Conservation (phyloP, 1,284 basidiomycete species). For the Heterobasidion parviporum region DNA sequence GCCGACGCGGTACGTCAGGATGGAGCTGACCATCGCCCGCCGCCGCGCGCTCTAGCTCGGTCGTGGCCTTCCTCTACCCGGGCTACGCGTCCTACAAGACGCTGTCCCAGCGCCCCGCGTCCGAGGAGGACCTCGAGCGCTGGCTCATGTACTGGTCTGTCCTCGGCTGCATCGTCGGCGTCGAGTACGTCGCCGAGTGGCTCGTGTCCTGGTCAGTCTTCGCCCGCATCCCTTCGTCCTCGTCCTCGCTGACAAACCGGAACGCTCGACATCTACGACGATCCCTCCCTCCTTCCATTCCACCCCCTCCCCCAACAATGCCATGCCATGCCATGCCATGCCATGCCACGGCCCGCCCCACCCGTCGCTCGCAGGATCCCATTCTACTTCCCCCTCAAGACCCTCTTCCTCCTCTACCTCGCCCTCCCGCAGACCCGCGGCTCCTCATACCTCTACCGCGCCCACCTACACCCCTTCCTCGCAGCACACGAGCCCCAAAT, state of each 20-base stretch:
- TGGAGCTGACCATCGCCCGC: not conserved
- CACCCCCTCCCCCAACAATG: not conserved
- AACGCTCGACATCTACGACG: not conserved
- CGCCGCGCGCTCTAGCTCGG: constrained; percentile 33
- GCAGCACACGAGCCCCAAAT: constrained; percentile 71
- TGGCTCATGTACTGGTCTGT: constrained; percentile 92
- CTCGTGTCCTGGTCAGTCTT: constrained; percentile 63
- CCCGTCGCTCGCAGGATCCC: constrained; percentile 86
- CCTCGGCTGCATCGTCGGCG: constrained; percentile 64
- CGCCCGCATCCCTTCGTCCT: constrained; percentile 4
- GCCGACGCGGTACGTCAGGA: too few relatives aligned
- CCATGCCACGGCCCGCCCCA: too few relatives aligned
- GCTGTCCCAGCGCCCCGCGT: constrained; percentile 69
- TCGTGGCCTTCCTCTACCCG: constrained; percentile 71
- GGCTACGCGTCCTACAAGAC: constrained; percentile 84
- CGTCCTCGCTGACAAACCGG: not conserved
- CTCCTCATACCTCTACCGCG: constrained; percentile 71
- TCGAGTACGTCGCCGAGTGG: constrained; percentile 79
- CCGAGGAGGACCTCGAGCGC: constrained; percentile 71
- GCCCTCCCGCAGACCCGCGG: constrained; percentile 86
- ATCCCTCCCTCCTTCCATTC: constrained; percentile 1
- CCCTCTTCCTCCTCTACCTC: constrained; percentile 80
- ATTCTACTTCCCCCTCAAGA: constrained; percentile 81
- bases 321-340: too few relatives aligned
- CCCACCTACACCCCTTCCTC: constrained; percentile 76